These are phyloP conservation scores for Pisolithus orientalis DNA, from an alignment of 768 basidiomycete species.

Conservation along the genomic window DNA sequence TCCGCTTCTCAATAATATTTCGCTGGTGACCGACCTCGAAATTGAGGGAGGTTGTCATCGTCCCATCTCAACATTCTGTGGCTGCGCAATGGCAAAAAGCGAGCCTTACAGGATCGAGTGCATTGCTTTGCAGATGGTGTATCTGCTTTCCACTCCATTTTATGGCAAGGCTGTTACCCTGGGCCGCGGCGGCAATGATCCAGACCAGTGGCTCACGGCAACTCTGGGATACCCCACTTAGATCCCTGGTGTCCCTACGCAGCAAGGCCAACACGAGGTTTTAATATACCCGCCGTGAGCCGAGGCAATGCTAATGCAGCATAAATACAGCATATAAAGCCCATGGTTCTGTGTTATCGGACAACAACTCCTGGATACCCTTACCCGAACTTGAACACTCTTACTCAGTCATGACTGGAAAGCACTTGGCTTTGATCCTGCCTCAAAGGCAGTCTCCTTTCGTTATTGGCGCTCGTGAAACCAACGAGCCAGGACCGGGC, in stretches of 20 bases:
- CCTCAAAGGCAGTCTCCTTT: constrained; percentile 32
- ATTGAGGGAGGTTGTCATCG: constrained; percentile 2
- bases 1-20: not conserved
- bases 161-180: constrained; percentile 27
- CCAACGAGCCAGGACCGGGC: constrained; percentile 39
- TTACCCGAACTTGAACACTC: constrained; percentile 1
- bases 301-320: constrained; percentile 24
- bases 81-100: constrained; percentile 9
- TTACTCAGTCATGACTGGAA: constrained; percentile 17
- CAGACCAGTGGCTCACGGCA: constrained; percentile 27
- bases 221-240: constrained; percentile 15
- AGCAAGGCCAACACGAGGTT: constrained; percentile 30
- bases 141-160: constrained; percentile 24
- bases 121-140: constrained; percentile 22
- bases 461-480: constrained; percentile 24
- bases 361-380: constrained; percentile 10
- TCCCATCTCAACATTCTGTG: constrained; percentile 16
- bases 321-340: constrained; percentile 26
- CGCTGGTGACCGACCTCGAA: constrained; percentile 1
- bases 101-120: constrained; percentile 14
- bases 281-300: constrained; percentile 24
- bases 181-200: constrained; percentile 25
- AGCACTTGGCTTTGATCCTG: constrained; percentile 25
- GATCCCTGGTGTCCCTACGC: constrained; percentile 23
- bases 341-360: constrained; percentile 11